Conservation (phyloP, 768 basidiomycete genomes). For the Tylopilus subfusipes region DNA sequence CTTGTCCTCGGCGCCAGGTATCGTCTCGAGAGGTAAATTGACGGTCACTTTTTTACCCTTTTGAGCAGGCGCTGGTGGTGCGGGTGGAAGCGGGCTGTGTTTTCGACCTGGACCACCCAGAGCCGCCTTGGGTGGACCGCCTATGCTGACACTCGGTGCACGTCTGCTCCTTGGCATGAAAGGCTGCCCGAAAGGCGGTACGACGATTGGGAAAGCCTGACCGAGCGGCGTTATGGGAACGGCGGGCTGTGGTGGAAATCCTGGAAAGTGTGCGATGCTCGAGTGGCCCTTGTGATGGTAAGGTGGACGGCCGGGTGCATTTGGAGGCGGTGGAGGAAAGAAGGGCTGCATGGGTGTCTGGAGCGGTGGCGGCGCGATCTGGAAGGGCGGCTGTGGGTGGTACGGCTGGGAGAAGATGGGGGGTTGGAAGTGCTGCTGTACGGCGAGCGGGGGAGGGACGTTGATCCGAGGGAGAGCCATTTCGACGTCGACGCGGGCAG, state of each 20-base stretch:
- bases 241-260: slow-evolving; percentile 52
- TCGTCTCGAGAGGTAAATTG: slow-evolving; percentile 71
- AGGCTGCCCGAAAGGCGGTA: slow-evolving; percentile 44
- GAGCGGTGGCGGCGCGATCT: slow-evolving; percentile 42
- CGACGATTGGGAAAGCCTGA: slow-evolving; percentile 53
- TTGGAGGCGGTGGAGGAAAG: slow-evolving; percentile 50
- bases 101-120: slow-evolving; percentile 79
- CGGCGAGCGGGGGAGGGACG: slow-evolving; percentile 50
- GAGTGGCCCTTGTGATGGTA: slow-evolving; percentile 50
- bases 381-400: slow-evolving; percentile 49
- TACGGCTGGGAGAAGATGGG: slow-evolving; percentile 59
- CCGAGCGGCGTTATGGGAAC: slow-evolving; percentile 61
- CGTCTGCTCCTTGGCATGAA: slow-evolving; percentile 63
- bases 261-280: slow-evolving; percentile 63
- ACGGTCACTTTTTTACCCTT: slow-evolving; percentile 69
- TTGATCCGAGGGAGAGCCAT: slow-evolving; percentile 48
- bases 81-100: slow-evolving; percentile 57
- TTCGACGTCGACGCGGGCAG: no score
- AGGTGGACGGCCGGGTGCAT: slow-evolving; percentile 48
- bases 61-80: slow-evolving; percentile 28
- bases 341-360: slow-evolving; percentile 76
- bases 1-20: slow-evolving; percentile 35
- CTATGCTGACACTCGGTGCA: slow-evolving; percentile 64
- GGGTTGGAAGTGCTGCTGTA: slow-evolving; percentile 57
- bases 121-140: slow-evolving; percentile 85